A percentile compares a stretch with the other conserved stretches of the same genome.
Evolutionary conservation across 805 yeast species (phyloP).

Genomic region (Ogataea nitratoaversa): DNA sequence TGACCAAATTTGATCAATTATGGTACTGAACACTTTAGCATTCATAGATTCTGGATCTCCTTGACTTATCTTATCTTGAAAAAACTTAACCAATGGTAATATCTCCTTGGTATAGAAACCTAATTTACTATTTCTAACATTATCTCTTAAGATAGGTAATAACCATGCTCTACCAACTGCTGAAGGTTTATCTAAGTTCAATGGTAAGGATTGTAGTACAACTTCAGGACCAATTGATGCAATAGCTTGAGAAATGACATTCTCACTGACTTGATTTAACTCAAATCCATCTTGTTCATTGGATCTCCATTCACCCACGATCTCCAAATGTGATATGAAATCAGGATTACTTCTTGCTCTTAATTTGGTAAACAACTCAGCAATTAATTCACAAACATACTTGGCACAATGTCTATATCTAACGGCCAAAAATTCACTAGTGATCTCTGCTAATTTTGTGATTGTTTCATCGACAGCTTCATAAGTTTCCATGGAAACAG

Average conservation of each 20-base stretch:
- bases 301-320: slow-evolving; percentile 84
- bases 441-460: slow-evolving; percentile 46
- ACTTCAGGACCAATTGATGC: slow-evolving; percentile 81
- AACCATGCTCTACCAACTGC: slow-evolving; percentile 93
- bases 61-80: slow-evolving; percentile 42
- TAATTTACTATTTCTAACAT: slow-evolving; percentile 67
- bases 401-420: slow-evolving; percentile 72
- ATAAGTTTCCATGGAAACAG: slow-evolving; percentile 44
- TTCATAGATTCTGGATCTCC: slow-evolving; percentile 57
- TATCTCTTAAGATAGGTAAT: slow-evolving; percentile 84
- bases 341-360: slow-evolving; percentile 68
- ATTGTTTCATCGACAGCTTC: slow-evolving; percentile 55
- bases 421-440: slow-evolving; percentile 57
- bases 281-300: slow-evolving; percentile 67
- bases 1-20: slow-evolving; percentile 90
- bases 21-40: slow-evolving; percentile 74
- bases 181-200: slow-evolving; percentile 61
- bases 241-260: slow-evolving; percentile 74
- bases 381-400: slow-evolving; percentile 66
- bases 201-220: slow-evolving; percentile 70
- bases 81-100: slow-evolving; percentile 59
- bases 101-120: slow-evolving; percentile 58
- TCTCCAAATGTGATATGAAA: slow-evolving; percentile 57
- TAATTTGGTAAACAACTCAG: slow-evolving; percentile 58
- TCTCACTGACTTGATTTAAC: slow-evolving; percentile 70